phyloP scores from a whole-genome alignment of 2,329 filamentous ascomycete species.

The Coleophoma eucalyptorum region DNA sequence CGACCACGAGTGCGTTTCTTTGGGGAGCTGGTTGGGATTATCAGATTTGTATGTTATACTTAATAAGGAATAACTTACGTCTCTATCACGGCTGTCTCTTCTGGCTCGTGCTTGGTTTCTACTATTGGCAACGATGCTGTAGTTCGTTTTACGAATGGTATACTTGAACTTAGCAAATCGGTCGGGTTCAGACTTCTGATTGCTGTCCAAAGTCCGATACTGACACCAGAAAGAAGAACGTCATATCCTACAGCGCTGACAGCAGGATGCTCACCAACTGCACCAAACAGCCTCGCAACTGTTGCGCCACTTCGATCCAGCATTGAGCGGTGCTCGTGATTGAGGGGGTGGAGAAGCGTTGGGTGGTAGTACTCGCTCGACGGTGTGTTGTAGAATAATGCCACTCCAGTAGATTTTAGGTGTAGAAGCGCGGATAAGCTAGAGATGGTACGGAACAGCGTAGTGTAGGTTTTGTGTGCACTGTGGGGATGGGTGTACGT shows the following conservation, averaged over 20 bases:
- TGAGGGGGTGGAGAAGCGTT: constrained; percentile 40
- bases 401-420: constrained; percentile 37
- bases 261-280: constrained; percentile 52
- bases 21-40: constrained; percentile 1
- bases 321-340: constrained; percentile 37
- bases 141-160: constrained; percentile 26
- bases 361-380: constrained; percentile 44
- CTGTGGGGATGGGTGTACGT: constrained; percentile 34
- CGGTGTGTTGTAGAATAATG: constrained; percentile 43
- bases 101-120: constrained; percentile 2
- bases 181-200: constrained; percentile 45
- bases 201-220: constrained; percentile 55
- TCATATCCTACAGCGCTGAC: constrained; percentile 55
- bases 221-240: constrained; percentile 50
- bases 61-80: neutral
- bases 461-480: constrained; percentile 36
- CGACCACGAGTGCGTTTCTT: constrained; percentile 6
- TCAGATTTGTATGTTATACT: too few species aligned
- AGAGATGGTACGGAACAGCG: constrained; percentile 44
- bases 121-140: constrained; percentile 3
- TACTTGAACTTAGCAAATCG: constrained; percentile 40
- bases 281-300: constrained; percentile 41
- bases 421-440: constrained; percentile 40
- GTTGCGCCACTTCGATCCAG: constrained; percentile 43
- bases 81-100: constrained; percentile 3